Conservation (phyloP, 2,329 filamentous ascomycete species). For the Penicillium sp. region DNA sequence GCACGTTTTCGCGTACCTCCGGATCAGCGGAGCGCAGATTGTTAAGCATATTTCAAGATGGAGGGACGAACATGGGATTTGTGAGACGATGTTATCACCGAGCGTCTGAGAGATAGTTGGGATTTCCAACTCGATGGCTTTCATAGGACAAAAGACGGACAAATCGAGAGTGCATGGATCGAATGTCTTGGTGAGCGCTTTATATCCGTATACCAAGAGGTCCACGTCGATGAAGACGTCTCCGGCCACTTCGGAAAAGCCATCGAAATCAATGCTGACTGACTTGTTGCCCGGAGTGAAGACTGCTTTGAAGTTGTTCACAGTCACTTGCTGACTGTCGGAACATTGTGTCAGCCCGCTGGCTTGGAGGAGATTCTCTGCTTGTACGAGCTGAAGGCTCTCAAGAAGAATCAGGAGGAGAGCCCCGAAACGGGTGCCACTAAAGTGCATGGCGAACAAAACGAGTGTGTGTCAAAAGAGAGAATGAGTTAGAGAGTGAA, state of each 20-base stretch:
- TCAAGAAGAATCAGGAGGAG: conserved; percentile 5
- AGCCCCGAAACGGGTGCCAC: conserved; percentile 2
- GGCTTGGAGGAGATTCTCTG: conserved; percentile 17
- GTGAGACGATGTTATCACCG: conserved; percentile 52
- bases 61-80: conserved; percentile 60
- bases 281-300: conserved; percentile 47
- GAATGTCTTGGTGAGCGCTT: conserved; percentile 62
- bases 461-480: conserved; percentile 1
- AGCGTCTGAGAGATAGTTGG: conserved; percentile 62
- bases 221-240: conserved; percentile 73
- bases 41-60: too few relatives aligned
- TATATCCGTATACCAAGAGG: conserved; percentile 78
- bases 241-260: conserved; percentile 78
- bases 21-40: background rate
- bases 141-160: conserved; percentile 83
- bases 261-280: conserved; percentile 59
- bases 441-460: conserved; percentile 9
- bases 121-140: conserved; percentile 72
- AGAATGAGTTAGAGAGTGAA: background rate
- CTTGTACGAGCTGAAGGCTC: conserved; percentile 10
- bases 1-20: background rate
- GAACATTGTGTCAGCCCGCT: conserved; percentile 20
- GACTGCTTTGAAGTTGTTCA: conserved; percentile 33
- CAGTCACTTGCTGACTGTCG: conserved; percentile 14
- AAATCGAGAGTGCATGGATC: conserved; percentile 71